phyloP scores from a whole-genome alignment of 371 early-diverging fungal genomes.

The Lichtheimia ramosa region DNA sequence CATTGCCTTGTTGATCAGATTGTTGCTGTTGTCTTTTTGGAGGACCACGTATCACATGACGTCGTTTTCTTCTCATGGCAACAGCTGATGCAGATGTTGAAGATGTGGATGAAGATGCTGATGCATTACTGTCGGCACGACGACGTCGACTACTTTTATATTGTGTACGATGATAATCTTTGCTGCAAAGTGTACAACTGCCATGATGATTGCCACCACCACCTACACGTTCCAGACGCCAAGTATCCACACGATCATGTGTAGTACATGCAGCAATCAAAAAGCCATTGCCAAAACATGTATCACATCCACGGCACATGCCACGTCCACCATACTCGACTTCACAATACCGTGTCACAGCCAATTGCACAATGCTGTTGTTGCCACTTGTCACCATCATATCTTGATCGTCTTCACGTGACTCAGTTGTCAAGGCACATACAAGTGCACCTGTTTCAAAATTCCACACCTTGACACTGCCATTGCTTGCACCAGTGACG shows the following conservation, averaged over 20 bases:
- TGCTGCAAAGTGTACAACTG: constrained; percentile 25
- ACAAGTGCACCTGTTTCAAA: constrained; percentile 62
- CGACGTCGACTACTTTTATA: constrained; percentile 10
- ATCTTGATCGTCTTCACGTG: not conserved
- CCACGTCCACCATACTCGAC: constrained; percentile 23
- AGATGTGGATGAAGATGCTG: not conserved
- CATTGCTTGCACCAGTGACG: constrained; percentile 80
- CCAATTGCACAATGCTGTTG: constrained; percentile 27
- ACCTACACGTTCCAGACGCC: constrained; percentile 30
- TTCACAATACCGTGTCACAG: constrained; percentile 27
- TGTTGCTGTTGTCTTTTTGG: not conserved
- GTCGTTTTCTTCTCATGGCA: not conserved
- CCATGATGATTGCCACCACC: constrained; percentile 10
- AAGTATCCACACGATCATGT: constrained; percentile 32
- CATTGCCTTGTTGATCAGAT: not conserved
- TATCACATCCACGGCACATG: constrained; percentile 27
- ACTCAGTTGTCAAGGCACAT: constrained; percentile 8
- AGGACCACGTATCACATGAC: not conserved
- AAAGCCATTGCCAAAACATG: constrained; percentile 34
- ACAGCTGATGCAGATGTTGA: no score
- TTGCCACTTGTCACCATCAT: constrained; percentile 8
- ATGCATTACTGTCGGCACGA: not conserved
- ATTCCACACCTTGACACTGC: constrained; percentile 78
- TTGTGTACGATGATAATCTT: constrained; percentile 28
- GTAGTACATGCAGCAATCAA: constrained; percentile 33